These are phyloP conservation scores for Starmerella bacillaris DNA, from an alignment of 805 yeast genomes.

Conservation along the genomic window DNA sequence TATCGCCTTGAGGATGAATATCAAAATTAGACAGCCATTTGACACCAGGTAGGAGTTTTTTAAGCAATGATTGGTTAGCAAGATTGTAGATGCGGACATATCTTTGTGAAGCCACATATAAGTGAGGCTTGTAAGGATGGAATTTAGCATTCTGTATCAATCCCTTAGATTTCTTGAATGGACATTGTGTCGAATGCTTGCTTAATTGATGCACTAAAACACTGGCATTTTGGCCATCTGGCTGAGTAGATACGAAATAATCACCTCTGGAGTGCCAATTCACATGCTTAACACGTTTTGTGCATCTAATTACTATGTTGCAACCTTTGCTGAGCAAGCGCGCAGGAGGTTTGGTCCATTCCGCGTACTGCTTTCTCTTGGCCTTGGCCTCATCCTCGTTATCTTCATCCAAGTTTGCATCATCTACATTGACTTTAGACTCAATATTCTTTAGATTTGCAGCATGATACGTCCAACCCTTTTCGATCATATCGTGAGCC, in stretches of 20 bases:
- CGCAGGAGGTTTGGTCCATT: slow-evolving; percentile 67
- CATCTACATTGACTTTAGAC: slow-evolving; percentile 19
- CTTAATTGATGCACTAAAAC: slow-evolving; percentile 89
- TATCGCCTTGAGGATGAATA: slow-evolving; percentile 92
- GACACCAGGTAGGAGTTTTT: slow-evolving; percentile 85
- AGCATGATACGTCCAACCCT: slow-evolving; percentile 73
- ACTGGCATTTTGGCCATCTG: slow-evolving; percentile 72
- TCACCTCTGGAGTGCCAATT: slow-evolving; percentile 98
- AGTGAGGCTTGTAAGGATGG: slow-evolving; percentile 90
- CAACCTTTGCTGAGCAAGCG: slow-evolving; percentile 48
- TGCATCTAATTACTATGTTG: slow-evolving; percentile 49
- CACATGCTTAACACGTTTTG: slow-evolving; percentile 51
- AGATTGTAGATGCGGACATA: slow-evolving; percentile 80
- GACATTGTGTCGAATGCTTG: slow-evolving; percentile 86
- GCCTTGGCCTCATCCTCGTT: slow-evolving; percentile 25
- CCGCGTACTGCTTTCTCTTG: slow-evolving; percentile 27
- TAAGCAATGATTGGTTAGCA: slow-evolving; percentile 63
- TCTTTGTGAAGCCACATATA: slow-evolving; percentile 86
- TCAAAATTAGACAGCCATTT: slow-evolving; percentile 85
- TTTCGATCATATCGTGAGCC: slow-evolving; percentile 61
- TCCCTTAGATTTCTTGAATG: slow-evolving; percentile 84
- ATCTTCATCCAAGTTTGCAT: slow-evolving; percentile 10
- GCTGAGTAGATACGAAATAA: slow-evolving; percentile 91
- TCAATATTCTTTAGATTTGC: slow-evolving; percentile 19
- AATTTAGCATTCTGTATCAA: slow-evolving; percentile 88